A percentile compares a stretch with the other conserved stretches of the same genome.
Conservation (phyloP, 495 filamentous ascomycete species). For the Wilcoxina mikolae region DNA sequence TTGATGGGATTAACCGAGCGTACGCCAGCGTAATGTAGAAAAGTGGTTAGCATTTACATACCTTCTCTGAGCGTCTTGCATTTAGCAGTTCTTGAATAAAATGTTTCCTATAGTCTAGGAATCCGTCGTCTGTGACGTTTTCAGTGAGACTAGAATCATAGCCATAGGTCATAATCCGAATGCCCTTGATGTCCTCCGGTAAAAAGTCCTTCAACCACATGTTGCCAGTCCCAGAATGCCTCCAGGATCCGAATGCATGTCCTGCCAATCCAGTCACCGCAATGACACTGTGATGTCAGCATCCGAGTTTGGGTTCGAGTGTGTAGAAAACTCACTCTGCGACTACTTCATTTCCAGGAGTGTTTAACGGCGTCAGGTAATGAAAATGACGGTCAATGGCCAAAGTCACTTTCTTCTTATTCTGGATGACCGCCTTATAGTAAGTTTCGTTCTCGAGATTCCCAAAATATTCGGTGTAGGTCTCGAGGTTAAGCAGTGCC, state of each 20-base stretch:
- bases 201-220: conserved; percentile 32
- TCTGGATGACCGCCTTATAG: background rate
- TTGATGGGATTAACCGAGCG: background rate
- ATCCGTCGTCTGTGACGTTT: conserved; percentile 8
- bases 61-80: conserved; percentile 16
- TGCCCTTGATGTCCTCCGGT: conserved; percentile 19
- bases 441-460: background rate
- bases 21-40: background rate
- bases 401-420: too few species aligned
- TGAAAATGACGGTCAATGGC: conserved; percentile 8
- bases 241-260: conserved; percentile 30
- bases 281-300: conserved; percentile 19
- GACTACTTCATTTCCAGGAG: background rate
- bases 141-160: conserved; percentile 28
- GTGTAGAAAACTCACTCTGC: conserved; percentile 5
- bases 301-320: background rate
- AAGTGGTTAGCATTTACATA: conserved; percentile 3
- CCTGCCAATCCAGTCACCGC: conserved; percentile 27
- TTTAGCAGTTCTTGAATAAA: conserved; percentile 22
- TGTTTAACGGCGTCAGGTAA: conserved; percentile 8
- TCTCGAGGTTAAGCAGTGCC: conserved; percentile 6
- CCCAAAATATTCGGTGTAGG: background rate
- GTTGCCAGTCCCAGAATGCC: conserved; percentile 11
- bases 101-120: conserved; percentile 23
- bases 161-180: conserved; percentile 28